These are phyloP conservation scores for Penicillium robsamsonii DNA, from an alignment of 495 filamentous ascomycete species.

Conservation along the genomic window DNA sequence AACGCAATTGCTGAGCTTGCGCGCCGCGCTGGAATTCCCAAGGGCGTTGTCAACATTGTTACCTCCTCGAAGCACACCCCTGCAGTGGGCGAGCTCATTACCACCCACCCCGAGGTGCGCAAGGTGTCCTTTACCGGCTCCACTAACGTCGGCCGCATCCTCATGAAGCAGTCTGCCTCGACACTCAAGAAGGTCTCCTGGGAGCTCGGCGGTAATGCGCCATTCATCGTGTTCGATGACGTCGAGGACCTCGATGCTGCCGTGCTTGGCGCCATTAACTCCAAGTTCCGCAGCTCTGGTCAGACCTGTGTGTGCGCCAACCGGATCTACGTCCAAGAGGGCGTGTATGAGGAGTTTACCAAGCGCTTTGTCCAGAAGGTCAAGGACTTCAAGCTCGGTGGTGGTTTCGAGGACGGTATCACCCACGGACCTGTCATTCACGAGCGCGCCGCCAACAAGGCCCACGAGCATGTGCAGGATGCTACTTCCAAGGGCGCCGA, in stretches of 20 bases:
- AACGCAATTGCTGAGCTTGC: slow-evolving; percentile 81
- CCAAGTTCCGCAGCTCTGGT: slow-evolving; percentile 83
- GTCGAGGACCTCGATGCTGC: slow-evolving; percentile 73
- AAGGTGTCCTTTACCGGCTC: slow-evolving; percentile 91
- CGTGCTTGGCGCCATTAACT: slow-evolving; percentile 69
- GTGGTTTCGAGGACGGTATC: slow-evolving; percentile 65
- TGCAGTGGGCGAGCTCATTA: slow-evolving; percentile 68
- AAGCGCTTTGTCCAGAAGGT: slow-evolving; percentile 70
- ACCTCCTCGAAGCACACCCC: slow-evolving; percentile 70
- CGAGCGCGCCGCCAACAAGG: slow-evolving; percentile 69
- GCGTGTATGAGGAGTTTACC: slow-evolving; percentile 75
- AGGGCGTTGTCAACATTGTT: slow-evolving; percentile 80
- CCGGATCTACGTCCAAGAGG: slow-evolving; percentile 77
- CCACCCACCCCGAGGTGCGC: slow-evolving; percentile 66
- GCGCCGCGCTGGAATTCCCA: slow-evolving; percentile 78
- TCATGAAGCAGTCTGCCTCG: slow-evolving; percentile 77
- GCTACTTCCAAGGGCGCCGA: slow-evolving; percentile 72
- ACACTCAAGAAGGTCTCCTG: slow-evolving; percentile 86
- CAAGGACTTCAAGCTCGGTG: slow-evolving; percentile 71
- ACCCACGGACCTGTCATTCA: slow-evolving; percentile 87
- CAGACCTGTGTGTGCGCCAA: slow-evolving; percentile 93
- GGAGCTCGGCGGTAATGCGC: slow-evolving; percentile 87
- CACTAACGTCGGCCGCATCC: slow-evolving; percentile 79
- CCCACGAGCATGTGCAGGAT: slow-evolving; percentile 73
- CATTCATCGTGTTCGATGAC: slow-evolving; percentile 93